phyloP scores from a whole-genome alignment of 2,329 filamentous ascomycete genomes.

The Colletotrichum nymphaeae region DNA sequence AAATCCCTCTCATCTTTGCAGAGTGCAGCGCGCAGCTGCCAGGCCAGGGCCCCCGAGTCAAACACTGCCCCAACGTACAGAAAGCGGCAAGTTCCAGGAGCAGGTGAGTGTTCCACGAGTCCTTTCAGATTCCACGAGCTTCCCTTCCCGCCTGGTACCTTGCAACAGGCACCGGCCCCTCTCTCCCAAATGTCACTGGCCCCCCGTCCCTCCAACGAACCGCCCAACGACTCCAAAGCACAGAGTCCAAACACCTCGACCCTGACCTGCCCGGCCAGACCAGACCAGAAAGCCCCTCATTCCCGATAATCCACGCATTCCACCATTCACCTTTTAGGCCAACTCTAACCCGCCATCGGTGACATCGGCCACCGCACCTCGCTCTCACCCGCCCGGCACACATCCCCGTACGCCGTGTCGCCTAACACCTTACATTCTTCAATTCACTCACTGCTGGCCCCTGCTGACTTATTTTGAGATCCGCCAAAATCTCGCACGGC shows the following conservation, averaged over 20 bases:
- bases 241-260: neutral
- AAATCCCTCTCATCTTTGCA: neutral
- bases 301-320: slow-evolving; percentile 22
- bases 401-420: slow-evolving; percentile 1
- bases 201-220: neutral
- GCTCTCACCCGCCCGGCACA: slow-evolving; percentile 5
- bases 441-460: slow-evolving; percentile 5
- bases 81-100: neutral
- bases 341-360: slow-evolving; percentile 15
- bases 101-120: neutral
- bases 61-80: slow-evolving; percentile 1
- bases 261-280: neutral
- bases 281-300: slow-evolving; percentile 20
- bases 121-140: slow-evolving; percentile 13
- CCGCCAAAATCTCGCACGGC: slow-evolving; percentile 5
- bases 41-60: neutral
- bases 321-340: slow-evolving; percentile 17
- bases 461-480: slow-evolving; percentile 29
- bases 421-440: neutral
- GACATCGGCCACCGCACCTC: slow-evolving; percentile 18
- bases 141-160: slow-evolving; percentile 17
- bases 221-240: no score
- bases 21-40: neutral
- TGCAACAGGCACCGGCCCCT: neutral
- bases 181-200: slow-evolving; percentile 16